Percentiles rank a stretch among this genome's conserved stretches.
Conservation (phyloP, 169 alveolate genomes). For the Plasmodium yoelii region DNA sequence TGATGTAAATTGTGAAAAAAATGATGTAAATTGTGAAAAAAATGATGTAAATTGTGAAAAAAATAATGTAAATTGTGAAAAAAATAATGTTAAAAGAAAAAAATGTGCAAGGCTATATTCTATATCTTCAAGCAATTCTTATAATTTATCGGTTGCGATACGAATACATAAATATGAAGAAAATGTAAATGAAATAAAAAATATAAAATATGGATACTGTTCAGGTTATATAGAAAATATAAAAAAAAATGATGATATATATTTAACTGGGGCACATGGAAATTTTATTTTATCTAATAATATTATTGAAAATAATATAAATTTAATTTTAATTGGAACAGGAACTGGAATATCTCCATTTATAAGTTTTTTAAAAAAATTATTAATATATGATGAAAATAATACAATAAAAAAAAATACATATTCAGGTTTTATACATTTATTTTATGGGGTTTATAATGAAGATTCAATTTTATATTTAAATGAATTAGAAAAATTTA, state of each 20-base stretch:
- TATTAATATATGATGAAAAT: conserved; percentile 34
- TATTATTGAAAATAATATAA: conserved; percentile 34
- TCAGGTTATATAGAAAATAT: conserved; percentile 56
- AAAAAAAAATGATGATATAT: conserved; percentile 62
- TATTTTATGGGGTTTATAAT: conserved; percentile 81
- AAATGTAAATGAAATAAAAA: neutral
- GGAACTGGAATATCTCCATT: conserved; percentile 86
- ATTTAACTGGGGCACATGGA: conserved; percentile 75
- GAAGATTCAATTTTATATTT: conserved; percentile 78
- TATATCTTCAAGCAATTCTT: conserved; percentile 37
- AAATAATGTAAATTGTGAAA: no score
- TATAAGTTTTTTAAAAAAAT: conserved; percentile 76
- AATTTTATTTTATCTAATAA: conserved; percentile 35
- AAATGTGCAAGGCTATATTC: conserved; percentile 56
- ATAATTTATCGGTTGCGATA: conserved; percentile 55
- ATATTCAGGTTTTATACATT: conserved; percentile 46
- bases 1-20: neutral
- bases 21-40: neutral
- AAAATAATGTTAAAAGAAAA: neutral
- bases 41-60: neutral
- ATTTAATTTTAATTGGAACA: conserved; percentile 82
- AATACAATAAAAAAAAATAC: neutral
- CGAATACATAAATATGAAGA: conserved; percentile 48
- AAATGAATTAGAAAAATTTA: conserved; percentile 72
- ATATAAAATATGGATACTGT: conserved; percentile 52